A percentile compares a stretch with the other conserved stretches of the same genome.
Conservation (phyloP, 2,329 filamentous ascomycete species). For the Apiospora hydei region DNA sequence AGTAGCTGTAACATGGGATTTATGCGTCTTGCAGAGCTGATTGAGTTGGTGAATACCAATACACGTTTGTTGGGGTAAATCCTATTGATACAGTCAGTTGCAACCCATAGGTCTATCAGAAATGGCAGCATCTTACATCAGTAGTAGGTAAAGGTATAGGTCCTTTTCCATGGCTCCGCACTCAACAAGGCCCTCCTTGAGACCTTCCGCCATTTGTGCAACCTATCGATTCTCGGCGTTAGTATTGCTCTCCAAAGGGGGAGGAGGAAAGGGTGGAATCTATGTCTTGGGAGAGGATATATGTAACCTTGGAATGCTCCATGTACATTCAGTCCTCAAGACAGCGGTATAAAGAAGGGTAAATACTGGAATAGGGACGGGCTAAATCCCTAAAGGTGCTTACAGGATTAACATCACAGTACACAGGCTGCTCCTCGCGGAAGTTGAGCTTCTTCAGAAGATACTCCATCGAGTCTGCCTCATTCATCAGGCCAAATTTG, state of each 20-base stretch:
- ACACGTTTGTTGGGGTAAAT: conserved; percentile 78
- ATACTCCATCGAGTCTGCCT: conserved; percentile 89
- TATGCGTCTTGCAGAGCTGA: conserved; percentile 87
- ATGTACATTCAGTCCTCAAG: no score
- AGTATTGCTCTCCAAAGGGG: no score
- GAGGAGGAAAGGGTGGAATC: no score
- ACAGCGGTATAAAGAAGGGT: no score
- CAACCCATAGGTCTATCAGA: no score
- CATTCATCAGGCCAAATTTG: conserved; percentile 70
- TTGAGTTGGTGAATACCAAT: conserved; percentile 94
- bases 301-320: no score
- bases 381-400: no score
- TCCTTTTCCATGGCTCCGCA: conserved; percentile 92
- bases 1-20: conserved; percentile 85
- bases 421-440: conserved; percentile 81
- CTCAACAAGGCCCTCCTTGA: conserved; percentile 91
- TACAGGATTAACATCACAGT: conserved; percentile 86
- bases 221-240: conserved; percentile 41
- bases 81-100: no score
- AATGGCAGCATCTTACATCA: no score
- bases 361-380: no score
- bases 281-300: no score
- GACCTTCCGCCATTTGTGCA: conserved; percentile 83
- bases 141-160: no score
- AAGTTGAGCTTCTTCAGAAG: conserved; percentile 91